phyloP scores from a whole-genome alignment of 2,329 filamentous ascomycete genomes.

The Fusarium falciforme region DNA sequence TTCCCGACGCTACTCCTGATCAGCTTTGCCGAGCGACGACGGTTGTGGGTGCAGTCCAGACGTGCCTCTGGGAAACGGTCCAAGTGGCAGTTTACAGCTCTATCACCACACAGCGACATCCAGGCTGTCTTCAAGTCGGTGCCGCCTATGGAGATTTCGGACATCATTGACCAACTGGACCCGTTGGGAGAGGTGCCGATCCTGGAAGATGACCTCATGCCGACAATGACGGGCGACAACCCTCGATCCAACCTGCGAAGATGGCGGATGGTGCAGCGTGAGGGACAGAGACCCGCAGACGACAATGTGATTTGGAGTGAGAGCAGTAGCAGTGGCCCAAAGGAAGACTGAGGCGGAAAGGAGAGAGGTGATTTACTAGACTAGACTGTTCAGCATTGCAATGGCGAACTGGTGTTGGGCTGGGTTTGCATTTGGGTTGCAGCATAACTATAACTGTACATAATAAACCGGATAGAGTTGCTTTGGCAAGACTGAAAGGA shows the following conservation, averaged over 20 bases:
- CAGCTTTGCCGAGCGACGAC: slow-evolving; percentile 69
- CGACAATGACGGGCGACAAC: slow-evolving; percentile 43
- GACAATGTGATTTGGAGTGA: slow-evolving; percentile 25
- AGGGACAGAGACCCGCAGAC: slow-evolving; percentile 23
- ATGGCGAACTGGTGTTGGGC: slow-evolving; percentile 26
- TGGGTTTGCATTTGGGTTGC: background rate
- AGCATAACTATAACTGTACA: slow-evolving; percentile 1
- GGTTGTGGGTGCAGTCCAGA: slow-evolving; percentile 51
- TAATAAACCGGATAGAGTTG: background rate
- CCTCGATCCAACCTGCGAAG: slow-evolving; percentile 35
- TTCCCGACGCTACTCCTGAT: slow-evolving; percentile 72
- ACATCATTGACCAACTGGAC: slow-evolving; percentile 50
- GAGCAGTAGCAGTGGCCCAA: background rate
- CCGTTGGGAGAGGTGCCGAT: slow-evolving; percentile 49
- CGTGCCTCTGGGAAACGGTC: slow-evolving; percentile 38
- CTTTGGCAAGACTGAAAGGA: background rate
- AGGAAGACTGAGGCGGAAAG: slow-evolving; percentile 14
- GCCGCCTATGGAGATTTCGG: slow-evolving; percentile 58
- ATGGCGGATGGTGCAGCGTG: slow-evolving; percentile 37
- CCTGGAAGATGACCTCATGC: slow-evolving; percentile 48
- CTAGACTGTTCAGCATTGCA: slow-evolving; percentile 14
- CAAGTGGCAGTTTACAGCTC: slow-evolving; percentile 59
- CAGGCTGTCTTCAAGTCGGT: slow-evolving; percentile 70
- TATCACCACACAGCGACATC: slow-evolving; percentile 69
- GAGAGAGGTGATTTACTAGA: background rate